These are phyloP conservation scores for Shiraia bambusicola DNA, from an alignment of 2,329 filamentous ascomycete genomes.

Conservation along the genomic window DNA sequence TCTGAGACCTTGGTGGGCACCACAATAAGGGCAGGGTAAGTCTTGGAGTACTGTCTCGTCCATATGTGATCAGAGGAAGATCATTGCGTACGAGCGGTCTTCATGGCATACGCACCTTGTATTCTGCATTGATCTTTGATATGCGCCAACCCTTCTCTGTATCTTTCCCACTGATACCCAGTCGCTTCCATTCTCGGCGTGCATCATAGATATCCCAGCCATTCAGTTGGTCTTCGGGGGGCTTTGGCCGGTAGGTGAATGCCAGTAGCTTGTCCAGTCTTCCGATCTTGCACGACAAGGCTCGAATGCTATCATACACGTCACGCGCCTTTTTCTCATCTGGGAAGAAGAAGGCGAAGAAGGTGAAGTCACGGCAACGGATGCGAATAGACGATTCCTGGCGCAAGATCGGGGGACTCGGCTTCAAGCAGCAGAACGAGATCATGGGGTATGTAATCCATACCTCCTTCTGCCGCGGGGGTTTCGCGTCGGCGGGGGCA, in stretches of 20 bases:
- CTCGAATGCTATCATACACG: constrained; percentile 82
- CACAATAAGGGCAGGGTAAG: constrained; percentile 81
- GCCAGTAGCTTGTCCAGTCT: constrained; percentile 88
- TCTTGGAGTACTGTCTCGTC: constrained; percentile 70
- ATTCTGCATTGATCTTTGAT: constrained; percentile 85
- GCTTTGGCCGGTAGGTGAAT: constrained; percentile 77
- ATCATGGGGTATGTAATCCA: constrained; percentile 98
- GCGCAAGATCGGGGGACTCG: constrained; percentile 67
- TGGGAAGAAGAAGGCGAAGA: constrained; percentile 84
- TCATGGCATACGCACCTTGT: constrained; percentile 52
- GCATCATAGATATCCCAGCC: constrained; percentile 87
- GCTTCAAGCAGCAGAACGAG: constrained; percentile 73
- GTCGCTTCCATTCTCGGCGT: constrained; percentile 78
- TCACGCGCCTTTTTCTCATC: constrained; percentile 75
- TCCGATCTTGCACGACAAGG: constrained; percentile 77
- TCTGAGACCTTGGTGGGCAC: constrained; percentile 93
- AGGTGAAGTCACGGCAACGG: constrained; percentile 89
- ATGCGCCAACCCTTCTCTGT: constrained; percentile 83
- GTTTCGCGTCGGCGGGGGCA: constrained; percentile 42
- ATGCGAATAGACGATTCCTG: constrained; percentile 81
- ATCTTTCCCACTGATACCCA: constrained; percentile 84
- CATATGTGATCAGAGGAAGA: constrained; percentile 7
- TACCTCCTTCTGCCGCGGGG: constrained; percentile 63
- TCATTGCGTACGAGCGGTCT: background rate
- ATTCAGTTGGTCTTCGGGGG: constrained; percentile 70